Conservation (phyloP, 306 rosid species). For the Lupinus albus region DNA sequence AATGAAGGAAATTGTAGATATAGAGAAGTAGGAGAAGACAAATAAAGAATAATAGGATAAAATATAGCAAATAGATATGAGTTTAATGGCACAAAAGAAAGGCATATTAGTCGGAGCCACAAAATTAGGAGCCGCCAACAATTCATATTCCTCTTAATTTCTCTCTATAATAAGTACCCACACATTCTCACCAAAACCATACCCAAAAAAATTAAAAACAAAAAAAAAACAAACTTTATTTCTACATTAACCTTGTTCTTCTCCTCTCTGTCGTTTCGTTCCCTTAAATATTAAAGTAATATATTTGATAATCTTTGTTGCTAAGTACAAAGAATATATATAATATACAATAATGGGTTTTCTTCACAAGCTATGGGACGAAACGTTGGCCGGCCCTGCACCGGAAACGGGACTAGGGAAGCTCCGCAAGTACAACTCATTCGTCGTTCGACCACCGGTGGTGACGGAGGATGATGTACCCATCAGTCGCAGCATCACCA, state of each 20-base stretch:
- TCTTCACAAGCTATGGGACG: slow-evolving; percentile 95
- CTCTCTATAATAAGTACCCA: slow-evolving; percentile 56
- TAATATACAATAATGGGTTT: slow-evolving; percentile 58
- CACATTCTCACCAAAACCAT: slow-evolving; percentile 7
- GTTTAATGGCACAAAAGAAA: slow-evolving; percentile 51
- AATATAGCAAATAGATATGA: slow-evolving; percentile 1
- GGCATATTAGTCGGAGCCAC: slow-evolving; percentile 52
- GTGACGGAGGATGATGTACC: slow-evolving; percentile 39
- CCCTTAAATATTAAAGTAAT: not conserved
- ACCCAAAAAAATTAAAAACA: not conserved
- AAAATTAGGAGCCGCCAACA: slow-evolving; percentile 41
- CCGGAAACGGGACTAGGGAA: slow-evolving; percentile 90
- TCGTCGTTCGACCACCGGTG: slow-evolving; percentile 32
- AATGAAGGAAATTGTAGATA: not conserved
- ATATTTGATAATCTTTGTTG: slow-evolving; percentile 32
- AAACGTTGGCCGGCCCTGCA: slow-evolving; percentile 87
- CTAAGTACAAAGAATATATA: slow-evolving; percentile 35
- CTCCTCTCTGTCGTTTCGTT: slow-evolving; percentile 58
- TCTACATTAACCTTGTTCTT: not conserved
- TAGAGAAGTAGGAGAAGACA: not conserved
- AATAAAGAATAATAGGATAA: slow-evolving; percentile 6
- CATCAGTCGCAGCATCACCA: slow-evolving; percentile 71
- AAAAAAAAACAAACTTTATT: not conserved
- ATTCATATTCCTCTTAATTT: slow-evolving; percentile 1
- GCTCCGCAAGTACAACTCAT: slow-evolving; percentile 74